Percentiles rank a stretch among this genome's conserved stretches.
These are phyloP conservation scores for Phytopythium boreale DNA, from an alignment of 352 stramenopile genomes.

Conservation along the genomic window DNA sequence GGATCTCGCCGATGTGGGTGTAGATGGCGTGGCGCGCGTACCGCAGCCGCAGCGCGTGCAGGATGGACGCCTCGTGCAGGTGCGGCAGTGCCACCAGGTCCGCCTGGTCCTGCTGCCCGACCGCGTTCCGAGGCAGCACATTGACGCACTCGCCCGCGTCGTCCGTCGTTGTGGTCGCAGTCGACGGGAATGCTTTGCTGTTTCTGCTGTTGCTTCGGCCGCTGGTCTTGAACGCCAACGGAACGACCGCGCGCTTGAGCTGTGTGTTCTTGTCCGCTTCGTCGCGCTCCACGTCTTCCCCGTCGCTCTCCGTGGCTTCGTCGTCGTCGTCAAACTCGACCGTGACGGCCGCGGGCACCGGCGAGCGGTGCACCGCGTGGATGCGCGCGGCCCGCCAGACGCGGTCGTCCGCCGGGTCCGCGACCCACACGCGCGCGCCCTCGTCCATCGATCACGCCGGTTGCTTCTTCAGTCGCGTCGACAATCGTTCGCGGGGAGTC, in stretches of 20 bases:
- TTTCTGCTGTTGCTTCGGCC: not conserved
- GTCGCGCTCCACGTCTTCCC: not conserved
- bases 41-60: constrained; percentile 70
- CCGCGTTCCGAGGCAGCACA: constrained; percentile 67
- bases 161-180: not conserved
- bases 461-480: not conserved
- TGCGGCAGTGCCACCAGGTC: constrained; percentile 82
- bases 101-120: constrained; percentile 57
- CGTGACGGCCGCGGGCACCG: constrained; percentile 10
- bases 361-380: constrained; percentile 8
- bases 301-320: constrained; percentile 10
- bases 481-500: not conserved
- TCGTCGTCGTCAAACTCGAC: constrained; percentile 24
- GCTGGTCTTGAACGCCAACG: constrained; percentile 22
- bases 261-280: not conserved
- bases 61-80: constrained; percentile 82
- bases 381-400: constrained; percentile 66
- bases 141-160: constrained; percentile 56
- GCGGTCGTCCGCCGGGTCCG: constrained; percentile 38
- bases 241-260: constrained; percentile 25
- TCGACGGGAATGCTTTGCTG: not conserved
- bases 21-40: constrained; percentile 86
- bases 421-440: constrained; percentile 67
- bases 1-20: constrained; percentile 83
- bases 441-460: constrained; percentile 53